A percentile compares a stretch with the other conserved stretches of the same genome.
Conservation (phyloP, 345 rosid genomes). For the Iberis pinnata region DNA sequence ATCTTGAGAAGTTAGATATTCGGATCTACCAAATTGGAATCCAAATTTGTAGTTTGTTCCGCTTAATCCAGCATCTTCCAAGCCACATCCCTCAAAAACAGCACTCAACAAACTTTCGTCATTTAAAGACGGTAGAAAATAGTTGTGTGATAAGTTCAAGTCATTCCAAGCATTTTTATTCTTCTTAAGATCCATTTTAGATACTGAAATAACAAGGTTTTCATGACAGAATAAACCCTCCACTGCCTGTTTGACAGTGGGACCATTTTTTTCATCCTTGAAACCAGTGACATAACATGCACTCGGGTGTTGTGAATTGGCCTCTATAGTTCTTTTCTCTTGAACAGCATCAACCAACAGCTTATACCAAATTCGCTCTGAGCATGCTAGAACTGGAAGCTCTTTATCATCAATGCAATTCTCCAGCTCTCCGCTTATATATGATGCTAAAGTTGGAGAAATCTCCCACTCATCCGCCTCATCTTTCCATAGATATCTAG, state of each 20-base stretch:
- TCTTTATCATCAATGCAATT: slow-evolving; percentile 29
- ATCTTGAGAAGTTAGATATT: slow-evolving; percentile 49
- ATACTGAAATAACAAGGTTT: slow-evolving; percentile 63
- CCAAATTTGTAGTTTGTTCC: slow-evolving; percentile 75
- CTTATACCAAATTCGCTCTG: slow-evolving; percentile 54
- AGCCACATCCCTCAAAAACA: slow-evolving; percentile 42
- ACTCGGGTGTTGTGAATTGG: slow-evolving; percentile 28
- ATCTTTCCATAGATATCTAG: slow-evolving; percentile 45
- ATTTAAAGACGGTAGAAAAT: slow-evolving; percentile 64
- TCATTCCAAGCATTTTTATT: slow-evolving; percentile 42
- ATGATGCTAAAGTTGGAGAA: slow-evolving; percentile 31
- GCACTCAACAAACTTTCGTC: slow-evolving; percentile 62
- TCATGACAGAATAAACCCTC: slow-evolving; percentile 60
- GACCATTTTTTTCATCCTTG: slow-evolving; percentile 19
- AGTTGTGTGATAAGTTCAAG: slow-evolving; percentile 54
- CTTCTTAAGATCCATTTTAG: slow-evolving; percentile 47
- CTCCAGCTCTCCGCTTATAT: slow-evolving; percentile 23
- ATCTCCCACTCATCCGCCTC: slow-evolving; percentile 35
- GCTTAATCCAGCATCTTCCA: slow-evolving; percentile 27
- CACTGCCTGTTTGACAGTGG: slow-evolving; percentile 27
- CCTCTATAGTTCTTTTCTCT: slow-evolving; percentile 35
- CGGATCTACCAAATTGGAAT: slow-evolving; percentile 59
- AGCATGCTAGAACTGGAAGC: slow-evolving; percentile 32
- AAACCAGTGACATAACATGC: slow-evolving; percentile 26
- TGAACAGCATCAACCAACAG: slow-evolving; percentile 42